Evolutionary conservation across 2,329 filamentous ascomycete species (phyloP).

Genomic region (Paraphoma sp.): DNA sequence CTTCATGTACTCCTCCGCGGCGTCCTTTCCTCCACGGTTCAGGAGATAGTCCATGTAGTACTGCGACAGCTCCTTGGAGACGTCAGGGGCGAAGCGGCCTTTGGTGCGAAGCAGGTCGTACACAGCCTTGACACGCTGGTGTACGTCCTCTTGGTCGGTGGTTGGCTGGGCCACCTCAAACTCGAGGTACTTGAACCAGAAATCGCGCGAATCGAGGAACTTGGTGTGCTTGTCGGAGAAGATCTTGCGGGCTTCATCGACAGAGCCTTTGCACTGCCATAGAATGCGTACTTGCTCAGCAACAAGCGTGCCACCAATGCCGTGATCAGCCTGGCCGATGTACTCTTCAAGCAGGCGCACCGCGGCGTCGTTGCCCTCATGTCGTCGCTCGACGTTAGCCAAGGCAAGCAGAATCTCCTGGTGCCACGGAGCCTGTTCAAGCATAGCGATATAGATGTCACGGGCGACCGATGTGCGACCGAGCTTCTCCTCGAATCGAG

Average conservation of each 20-base stretch:
- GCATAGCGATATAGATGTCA: conserved; percentile 83
- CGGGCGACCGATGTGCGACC: conserved; percentile 78
- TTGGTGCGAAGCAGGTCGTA: conserved; percentile 76
- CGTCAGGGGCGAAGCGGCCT: conserved; percentile 70
- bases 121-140: conserved; percentile 79
- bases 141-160: conserved; percentile 67
- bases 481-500: conserved; percentile 89
- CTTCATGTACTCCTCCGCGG: conserved; percentile 83
- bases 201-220: conserved; percentile 83
- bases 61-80: conserved; percentile 77
- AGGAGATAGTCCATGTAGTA: conserved; percentile 85
- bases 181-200: conserved; percentile 88
- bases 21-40: conserved; percentile 79
- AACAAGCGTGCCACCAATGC: conserved; percentile 84
- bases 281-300: conserved; percentile 86
- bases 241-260: conserved; percentile 80
- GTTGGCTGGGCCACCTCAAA: conserved; percentile 89
- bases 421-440: conserved; percentile 78
- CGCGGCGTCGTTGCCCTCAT: conserved; percentile 82
- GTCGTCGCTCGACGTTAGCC: conserved; percentile 84
- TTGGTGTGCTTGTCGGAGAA: conserved; percentile 83
- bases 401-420: conserved; percentile 87
- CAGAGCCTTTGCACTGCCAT: conserved; percentile 85
- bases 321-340: conserved; percentile 74
- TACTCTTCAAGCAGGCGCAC: conserved; percentile 83